Conservation (phyloP, 2,329 filamentous ascomycete species). For the Rhynchosporium secalis region DNA sequence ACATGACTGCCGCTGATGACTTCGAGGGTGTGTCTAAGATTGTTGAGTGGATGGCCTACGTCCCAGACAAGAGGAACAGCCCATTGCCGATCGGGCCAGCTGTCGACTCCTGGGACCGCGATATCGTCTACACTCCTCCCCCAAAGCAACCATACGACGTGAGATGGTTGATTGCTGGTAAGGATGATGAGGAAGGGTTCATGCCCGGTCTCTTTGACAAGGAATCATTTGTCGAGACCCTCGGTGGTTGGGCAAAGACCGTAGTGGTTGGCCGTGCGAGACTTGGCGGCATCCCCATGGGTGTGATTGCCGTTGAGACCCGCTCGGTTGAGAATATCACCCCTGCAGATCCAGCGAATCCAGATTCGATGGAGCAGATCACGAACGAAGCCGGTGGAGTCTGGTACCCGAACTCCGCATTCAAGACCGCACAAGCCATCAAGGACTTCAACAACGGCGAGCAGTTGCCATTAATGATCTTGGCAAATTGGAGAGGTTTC, state of each 20-base stretch:
- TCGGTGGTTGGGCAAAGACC: slow-evolving; percentile 95
- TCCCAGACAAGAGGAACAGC: slow-evolving; percentile 91
- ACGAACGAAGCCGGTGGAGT: slow-evolving; percentile 95
- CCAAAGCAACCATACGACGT: slow-evolving; percentile 86
- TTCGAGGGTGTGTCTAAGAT: slow-evolving; percentile 98
- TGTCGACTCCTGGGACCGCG: slow-evolving; percentile 87
- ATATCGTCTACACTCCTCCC: slow-evolving; percentile 77
- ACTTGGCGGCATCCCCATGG: slow-evolving; percentile 94
- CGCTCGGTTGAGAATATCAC: slow-evolving; percentile 95
- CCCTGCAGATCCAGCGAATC: slow-evolving; percentile 95
- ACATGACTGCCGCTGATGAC: slow-evolving; percentile 97
- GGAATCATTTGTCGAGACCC: slow-evolving; percentile 93
- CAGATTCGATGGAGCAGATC: slow-evolving; percentile 96
- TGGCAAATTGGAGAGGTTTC: slow-evolving; percentile 99
- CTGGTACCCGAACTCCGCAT: slow-evolving; percentile 99
- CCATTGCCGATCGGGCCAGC: slow-evolving; percentile 90
- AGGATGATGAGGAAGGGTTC: slow-evolving; percentile 77
- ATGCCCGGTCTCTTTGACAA: slow-evolving; percentile 92
- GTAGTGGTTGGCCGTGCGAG: slow-evolving; percentile 96
- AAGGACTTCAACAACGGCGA: slow-evolving; percentile 99
- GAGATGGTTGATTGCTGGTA: slow-evolving; percentile 87
- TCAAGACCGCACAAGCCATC: slow-evolving; percentile 99
- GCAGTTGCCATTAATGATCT: slow-evolving; percentile 96
- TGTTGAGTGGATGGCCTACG: slow-evolving; percentile 95
- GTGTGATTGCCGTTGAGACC: slow-evolving; percentile 96